Percentiles rank a stretch among this genome's conserved stretches.
Evolutionary conservation across 345 rosid species (phyloP).

Genomic region (Citrus reticulata): DNA sequence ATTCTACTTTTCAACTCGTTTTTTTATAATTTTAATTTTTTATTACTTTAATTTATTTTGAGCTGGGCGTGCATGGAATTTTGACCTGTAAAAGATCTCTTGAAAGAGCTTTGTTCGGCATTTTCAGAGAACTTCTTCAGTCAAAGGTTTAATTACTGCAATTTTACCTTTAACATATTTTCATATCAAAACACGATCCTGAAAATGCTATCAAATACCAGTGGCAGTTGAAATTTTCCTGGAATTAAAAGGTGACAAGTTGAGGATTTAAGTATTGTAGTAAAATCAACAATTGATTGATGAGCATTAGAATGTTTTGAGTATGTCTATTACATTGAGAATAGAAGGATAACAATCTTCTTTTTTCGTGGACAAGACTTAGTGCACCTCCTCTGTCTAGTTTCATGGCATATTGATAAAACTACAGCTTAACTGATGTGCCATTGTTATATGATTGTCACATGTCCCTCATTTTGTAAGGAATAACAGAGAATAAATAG

Average conservation of each 20-base stretch:
- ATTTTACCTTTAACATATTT: not conserved
- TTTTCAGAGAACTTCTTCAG: not conserved
- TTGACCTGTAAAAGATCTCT: not conserved
- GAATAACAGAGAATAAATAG: not conserved
- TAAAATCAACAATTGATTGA: not conserved
- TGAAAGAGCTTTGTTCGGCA: not conserved
- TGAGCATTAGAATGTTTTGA: not conserved
- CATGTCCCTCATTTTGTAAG: not conserved
- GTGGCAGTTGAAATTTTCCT: not conserved
- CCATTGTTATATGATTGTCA: no score
- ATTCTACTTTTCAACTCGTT: slow-evolving; percentile 10
- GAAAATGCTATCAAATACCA: not conserved
- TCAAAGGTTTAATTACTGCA: not conserved
- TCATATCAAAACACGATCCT: not conserved
- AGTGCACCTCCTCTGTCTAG: not conserved
- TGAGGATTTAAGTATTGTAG: not conserved
- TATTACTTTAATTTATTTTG: not conserved
- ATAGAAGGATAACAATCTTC: not conserved
- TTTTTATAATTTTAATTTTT: not conserved
- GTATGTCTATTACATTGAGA: not conserved
- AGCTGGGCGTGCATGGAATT: slow-evolving; percentile 1
- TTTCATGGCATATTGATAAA: not conserved
- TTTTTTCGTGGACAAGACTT: not conserved
- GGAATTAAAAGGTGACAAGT: not conserved
- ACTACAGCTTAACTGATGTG: not conserved